Base-by-base conservation (phyloP, 1,284 basidiomycete genomes). In the Tranzscheliella williamsii region DNA sequence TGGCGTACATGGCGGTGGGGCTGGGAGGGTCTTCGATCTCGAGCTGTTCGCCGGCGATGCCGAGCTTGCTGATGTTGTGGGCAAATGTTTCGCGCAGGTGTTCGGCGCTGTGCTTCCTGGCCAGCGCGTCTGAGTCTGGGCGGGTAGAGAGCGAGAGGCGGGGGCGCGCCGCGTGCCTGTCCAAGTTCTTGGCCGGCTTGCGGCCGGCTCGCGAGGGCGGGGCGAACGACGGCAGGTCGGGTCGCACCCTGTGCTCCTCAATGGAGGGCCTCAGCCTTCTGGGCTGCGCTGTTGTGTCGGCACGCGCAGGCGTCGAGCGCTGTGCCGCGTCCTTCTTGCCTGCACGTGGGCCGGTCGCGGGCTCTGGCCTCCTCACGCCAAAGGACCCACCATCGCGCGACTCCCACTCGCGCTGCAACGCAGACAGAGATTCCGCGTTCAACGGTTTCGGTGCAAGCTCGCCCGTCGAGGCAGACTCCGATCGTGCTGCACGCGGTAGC, bases 41-140 rank as follows among this genome's bases (percentile, higher is more conserved):
- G 15, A 52, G 17, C 2, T 30, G 24, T 6, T 32, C 18, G 2
- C 49, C 49, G 4, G 33, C 26, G n/a, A 52, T 52, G 5, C 49
- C 49, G 16, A 52, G 40, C 27, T 29, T 40, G 15, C 26, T 40
- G 12, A 42, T 38, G 21, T 45, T 36, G 26, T 37, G 40, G 24
- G 38, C 34, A 22, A 45, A 45, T 5, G 39, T 23, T 23, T 29
- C 38, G 26, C 36, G 26, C 9, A n/a, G 9, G n/a, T 29, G 26
- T 9, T 9, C n/a, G 26, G 9, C 26, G 26, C 26, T 9, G 9
- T 9, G 9, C 26, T 36, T 24, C 21, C 12, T 2, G 36, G 21
- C 17, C 27, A 22, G 20, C 23, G 42, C 15, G 33, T 22, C 24
- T 30, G 26, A 18, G 30, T 24, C 26, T 27, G 21, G 15, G 37